Evolutionary conservation across 192 early-diverging fungal genomes (phyloP), one percentile per base, ranked within the genome.

Genomic region (Ramicandelaber brevisporus): DNA sequence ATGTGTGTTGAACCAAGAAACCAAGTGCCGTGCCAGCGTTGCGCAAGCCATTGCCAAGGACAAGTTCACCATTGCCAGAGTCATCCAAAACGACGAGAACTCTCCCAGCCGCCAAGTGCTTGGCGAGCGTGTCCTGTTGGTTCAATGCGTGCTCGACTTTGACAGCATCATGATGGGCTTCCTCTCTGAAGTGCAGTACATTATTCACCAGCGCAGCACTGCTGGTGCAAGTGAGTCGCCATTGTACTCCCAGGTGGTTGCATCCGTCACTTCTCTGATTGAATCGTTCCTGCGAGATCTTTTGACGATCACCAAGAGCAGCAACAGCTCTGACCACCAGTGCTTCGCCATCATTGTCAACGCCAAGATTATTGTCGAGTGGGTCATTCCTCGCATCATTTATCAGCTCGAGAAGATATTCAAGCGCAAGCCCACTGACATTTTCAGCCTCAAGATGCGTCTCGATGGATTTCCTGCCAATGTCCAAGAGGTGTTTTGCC

Each of bases 1-100:
- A 24, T 65, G 70, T 5, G 69, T 89, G 24, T 49, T 68, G 13
- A 57, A 55, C 17, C 78, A 82, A 44, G 61, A 81, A 28, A 40
- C 50, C 3, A 47, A 61, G 3, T 68, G 63, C 29, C 39, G 65
- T 19, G 60, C 67, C 21, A 51, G 55, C 17, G 56, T 88, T 34
- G 54, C 63, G 27, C 60, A 68, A 27, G 54, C 64, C 11, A 59
- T 76, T 17, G 46, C 64, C 27, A 57, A 61, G 25, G 88, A 93
- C 32, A 45, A 44, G 3, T 74, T 85, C 38, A 41, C 43, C 5
- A 45, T 68, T 12, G 59, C 72, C 9, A 53, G 46, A 38, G 47
- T 50, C 30, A 46, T 53, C 6, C 47, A 46, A 20, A 50, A 43
- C 0, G 37, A 41, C 2, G 32, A 31, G 27, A 40, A 41, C 14